phyloP scores from a whole-genome alignment of 83 land plant genomes.

The Diphasiastrum complanatum region DNA sequence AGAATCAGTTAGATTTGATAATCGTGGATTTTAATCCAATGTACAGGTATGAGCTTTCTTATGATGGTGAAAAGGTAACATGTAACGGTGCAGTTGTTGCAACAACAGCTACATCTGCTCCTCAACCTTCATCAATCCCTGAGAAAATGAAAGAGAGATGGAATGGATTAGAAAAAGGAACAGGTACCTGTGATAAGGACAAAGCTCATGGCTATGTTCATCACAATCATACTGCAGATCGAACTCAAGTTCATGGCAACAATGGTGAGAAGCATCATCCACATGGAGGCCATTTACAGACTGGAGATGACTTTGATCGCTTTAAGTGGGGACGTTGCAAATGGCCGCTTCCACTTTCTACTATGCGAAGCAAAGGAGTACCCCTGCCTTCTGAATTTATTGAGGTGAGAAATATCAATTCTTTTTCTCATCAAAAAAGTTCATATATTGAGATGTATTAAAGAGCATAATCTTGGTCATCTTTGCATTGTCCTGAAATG shows the following conservation, averaged over 20 bases:
- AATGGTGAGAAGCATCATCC: conserved; percentile 35
- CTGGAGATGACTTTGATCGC: conserved; percentile 39
- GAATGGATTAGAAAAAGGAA: conserved; percentile 14
- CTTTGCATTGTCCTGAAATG: too few species aligned
- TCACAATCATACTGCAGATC: background rate
- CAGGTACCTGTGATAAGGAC: conserved; percentile 4
- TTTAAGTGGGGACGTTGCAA: conserved; percentile 83
- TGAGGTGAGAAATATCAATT: conserved; percentile 46
- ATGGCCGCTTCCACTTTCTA: conserved; percentile 61
- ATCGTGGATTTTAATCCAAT: too few species aligned
- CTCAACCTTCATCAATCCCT: conserved; percentile 14
- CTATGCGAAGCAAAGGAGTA: conserved; percentile 64
- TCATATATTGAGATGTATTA: background rate
- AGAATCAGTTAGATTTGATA: too few species aligned
- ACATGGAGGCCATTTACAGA: conserved; percentile 18
- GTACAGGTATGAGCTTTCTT: conserved; percentile 83
- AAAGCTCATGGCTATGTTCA: too few species aligned
- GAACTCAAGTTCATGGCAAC: background rate
- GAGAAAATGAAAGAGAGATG: conserved; percentile 35
- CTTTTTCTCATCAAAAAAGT: background rate
- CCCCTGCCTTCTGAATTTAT: conserved; percentile 74
- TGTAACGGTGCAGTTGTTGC: conserved; percentile 42
- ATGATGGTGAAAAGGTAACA: conserved; percentile 54
- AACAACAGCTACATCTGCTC: conserved; percentile 41
- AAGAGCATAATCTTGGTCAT: too few species aligned